Base-by-base conservation (phyloP, 192 early-diverging fungal genomes). In the Cetraspora pellucida region DNA sequence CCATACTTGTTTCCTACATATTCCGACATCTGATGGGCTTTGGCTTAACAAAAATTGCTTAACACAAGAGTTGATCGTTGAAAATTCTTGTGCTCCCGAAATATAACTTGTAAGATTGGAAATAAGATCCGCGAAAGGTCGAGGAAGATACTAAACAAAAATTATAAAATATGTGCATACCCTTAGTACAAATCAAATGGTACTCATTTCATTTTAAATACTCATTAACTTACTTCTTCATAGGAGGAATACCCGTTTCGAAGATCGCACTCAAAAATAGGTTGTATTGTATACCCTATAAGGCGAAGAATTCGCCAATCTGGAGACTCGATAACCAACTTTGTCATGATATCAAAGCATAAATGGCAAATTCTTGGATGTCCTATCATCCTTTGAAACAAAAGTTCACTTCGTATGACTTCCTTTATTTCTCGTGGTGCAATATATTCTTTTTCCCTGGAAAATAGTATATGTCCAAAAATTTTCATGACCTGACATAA, bases 231-330 rank as follows among this genome's bases (percentile, higher is more conserved):
- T 65, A 54, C 50, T n/a, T 54, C 19, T 54, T 1, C 31, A 37
- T 14, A 10, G n/a, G 19, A 17, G 11, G n/a, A 37, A 65, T n/a
- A 45, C n/a, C n/a, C 47, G 2, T 27, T 71, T 3, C 16, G 21
- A 52, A 23, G 19, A n/a, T 25, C 27, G 25, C 21, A 10, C 11
- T 75, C 73, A 63, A 75, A 23, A 46, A 47, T 19, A n/a, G 13
- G 25, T 31, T 46, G 1, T 61, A 63, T 64, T 28, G 28, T n/a
- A 8, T 49, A 63, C 61, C 37, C 23, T 31, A 49, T 43, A 45
- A 75, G 19, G 27, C 73, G 57, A 23, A 75, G 23, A 23, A 75
- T 47, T 10, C 73, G 73, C 73, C 73, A 75, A 61, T 75, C 73
- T 17, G 37, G 58, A 25, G 43, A 43, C 3, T 63, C 60, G 31